These are phyloP conservation scores for Podaxis carcinomalis DNA, from an alignment of 768 basidiomycete genomes.

Conservation along the genomic window DNA sequence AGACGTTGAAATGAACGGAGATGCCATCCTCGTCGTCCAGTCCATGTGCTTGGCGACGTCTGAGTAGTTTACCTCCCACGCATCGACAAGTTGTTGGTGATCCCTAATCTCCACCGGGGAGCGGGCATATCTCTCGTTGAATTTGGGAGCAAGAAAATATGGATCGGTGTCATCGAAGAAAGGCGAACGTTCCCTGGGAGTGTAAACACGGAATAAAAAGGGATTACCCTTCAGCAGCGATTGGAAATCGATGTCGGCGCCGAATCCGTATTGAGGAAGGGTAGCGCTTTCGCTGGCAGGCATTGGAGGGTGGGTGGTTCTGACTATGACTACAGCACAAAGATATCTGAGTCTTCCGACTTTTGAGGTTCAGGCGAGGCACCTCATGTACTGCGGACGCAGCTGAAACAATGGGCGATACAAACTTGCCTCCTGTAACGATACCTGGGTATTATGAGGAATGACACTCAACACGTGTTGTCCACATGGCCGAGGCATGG, in stretches of 20 bases:
- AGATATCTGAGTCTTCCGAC: background rate
- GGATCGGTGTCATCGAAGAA: conserved; percentile 52
- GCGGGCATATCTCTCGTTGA: conserved; percentile 43
- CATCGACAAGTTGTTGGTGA: conserved; percentile 21
- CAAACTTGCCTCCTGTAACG: background rate
- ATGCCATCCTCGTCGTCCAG: conserved; percentile 70
- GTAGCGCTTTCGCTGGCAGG: conserved; percentile 21
- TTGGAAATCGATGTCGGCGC: conserved; percentile 57
- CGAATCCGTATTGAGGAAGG: conserved; percentile 74
- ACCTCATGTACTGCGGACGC: conserved; percentile 29
- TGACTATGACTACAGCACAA: conserved; percentile 12
- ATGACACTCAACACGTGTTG: conserved; percentile 29
- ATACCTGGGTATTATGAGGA: background rate
- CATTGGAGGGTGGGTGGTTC: conserved; percentile 23
- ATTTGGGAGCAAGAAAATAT: conserved; percentile 67
- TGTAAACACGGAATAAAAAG: conserved; percentile 79
- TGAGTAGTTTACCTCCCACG: conserved; percentile 42
- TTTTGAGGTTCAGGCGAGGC: conserved; percentile 14
- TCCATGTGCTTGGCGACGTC: conserved; percentile 72
- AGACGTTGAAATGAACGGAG: conserved; percentile 69
- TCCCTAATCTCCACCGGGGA: conserved; percentile 27
- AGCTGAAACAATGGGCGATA: conserved; percentile 22
- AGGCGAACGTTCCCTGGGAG: conserved; percentile 58
- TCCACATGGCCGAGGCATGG: conserved; percentile 3
- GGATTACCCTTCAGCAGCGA: conserved; percentile 58